Evolutionary conservation across 164 flowering plant species (phyloP).

Genomic region (Santalum album): DNA sequence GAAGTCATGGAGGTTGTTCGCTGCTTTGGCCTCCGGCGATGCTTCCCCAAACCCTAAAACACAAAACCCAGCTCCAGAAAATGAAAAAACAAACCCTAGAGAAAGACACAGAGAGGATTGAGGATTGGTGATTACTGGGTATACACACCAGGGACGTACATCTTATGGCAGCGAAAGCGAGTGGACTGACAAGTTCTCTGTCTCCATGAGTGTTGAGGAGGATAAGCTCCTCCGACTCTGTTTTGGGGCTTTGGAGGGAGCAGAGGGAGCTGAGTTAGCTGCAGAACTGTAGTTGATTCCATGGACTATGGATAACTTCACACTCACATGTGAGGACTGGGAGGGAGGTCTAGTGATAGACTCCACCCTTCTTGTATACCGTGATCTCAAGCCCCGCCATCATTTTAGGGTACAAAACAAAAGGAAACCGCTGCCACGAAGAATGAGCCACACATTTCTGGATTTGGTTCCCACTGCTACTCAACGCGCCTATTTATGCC

Average conservation of each 20-base stretch:
- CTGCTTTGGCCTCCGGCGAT: slow-evolving; percentile 88
- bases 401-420: too few species aligned
- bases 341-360: too few species aligned
- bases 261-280: slow-evolving; percentile 24
- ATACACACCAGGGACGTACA: slow-evolving; percentile 80
- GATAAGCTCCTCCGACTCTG: slow-evolving; percentile 17
- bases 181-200: slow-evolving; percentile 20
- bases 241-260: slow-evolving; percentile 20
- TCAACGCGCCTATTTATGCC: too few species aligned
- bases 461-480: too few species aligned
- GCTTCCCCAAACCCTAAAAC: slow-evolving; percentile 79
- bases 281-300: slow-evolving; percentile 37
- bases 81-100: not conserved
- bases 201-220: slow-evolving; percentile 21
- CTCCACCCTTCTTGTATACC: too few species aligned
- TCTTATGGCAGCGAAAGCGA: slow-evolving; percentile 53
- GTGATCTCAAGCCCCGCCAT: too few species aligned
- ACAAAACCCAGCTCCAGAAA: not conserved
- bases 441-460: too few species aligned
- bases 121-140: not conserved
- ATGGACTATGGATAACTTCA: slow-evolving; percentile 16
- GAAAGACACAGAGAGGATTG: not conserved
- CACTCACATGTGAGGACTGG: too few species aligned
- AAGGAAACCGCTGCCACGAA: too few species aligned
- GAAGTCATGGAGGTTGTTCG: slow-evolving; percentile 65